A percentile compares a stretch with the other conserved stretches of the same genome.
These are phyloP conservation scores for Cyclocybe aegerita DNA, from an alignment of 768 basidiomycete species.

Conservation along the genomic window DNA sequence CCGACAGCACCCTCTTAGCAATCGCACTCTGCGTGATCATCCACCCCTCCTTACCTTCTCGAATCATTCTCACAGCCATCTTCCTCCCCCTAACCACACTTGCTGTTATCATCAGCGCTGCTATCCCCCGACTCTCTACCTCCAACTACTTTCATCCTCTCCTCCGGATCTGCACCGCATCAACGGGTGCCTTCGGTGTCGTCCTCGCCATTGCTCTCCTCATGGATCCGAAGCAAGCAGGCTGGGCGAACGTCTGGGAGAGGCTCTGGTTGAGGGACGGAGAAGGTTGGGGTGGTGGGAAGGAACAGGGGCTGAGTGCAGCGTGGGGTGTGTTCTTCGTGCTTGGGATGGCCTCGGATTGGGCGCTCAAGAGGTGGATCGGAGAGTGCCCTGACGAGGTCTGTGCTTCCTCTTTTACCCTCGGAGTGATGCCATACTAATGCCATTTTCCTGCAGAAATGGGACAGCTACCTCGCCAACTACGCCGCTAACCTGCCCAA, in stretches of 20 bases:
- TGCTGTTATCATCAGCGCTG: conserved; percentile 36
- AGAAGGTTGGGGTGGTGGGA: conserved; percentile 49
- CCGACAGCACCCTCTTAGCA: conserved; percentile 39
- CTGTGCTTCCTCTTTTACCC: conserved; percentile 9
- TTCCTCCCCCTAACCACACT: conserved; percentile 31
- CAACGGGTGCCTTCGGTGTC: conserved; percentile 58
- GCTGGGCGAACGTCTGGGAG: conserved; percentile 65
- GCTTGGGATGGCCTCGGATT: conserved; percentile 50
- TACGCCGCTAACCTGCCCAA: conserved; percentile 57
- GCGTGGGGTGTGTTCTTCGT: conserved; percentile 52
- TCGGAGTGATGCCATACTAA: no score
- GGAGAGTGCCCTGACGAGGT: conserved; percentile 75
- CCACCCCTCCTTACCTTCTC: conserved; percentile 51
- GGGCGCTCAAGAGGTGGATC: conserved; percentile 50
- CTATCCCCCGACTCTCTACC: conserved; percentile 42
- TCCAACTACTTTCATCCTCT: conserved; percentile 40
- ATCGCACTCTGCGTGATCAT: conserved; percentile 54
- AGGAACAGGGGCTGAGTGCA: conserved; percentile 61
- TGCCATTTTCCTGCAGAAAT: conserved; percentile 48
- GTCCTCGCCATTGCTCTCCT: conserved; percentile 55
- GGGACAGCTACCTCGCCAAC: conserved; percentile 64
- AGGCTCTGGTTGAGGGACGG: conserved; percentile 52
- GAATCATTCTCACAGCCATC: conserved; percentile 40
- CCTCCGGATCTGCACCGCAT: conserved; percentile 50
- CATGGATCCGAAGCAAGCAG: conserved; percentile 35